A percentile compares a stretch with the other conserved stretches of the same genome.
phyloP scores from a whole-genome alignment of 2,329 filamentous ascomycete species.

The Clonostachys chloroleuca region DNA sequence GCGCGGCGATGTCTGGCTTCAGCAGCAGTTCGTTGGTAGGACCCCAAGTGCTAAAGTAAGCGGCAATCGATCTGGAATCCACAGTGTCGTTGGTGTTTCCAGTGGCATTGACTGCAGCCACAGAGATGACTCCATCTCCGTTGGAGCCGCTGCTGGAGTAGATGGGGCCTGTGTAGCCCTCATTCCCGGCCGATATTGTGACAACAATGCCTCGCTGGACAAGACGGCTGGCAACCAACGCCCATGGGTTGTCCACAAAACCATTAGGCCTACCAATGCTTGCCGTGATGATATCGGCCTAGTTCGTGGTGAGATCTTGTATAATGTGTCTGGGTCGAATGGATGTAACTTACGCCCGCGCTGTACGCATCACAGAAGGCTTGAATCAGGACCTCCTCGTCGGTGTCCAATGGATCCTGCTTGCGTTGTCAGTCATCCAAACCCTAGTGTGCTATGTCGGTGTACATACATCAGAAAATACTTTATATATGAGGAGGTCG shows the following conservation, averaged over 20 bases:
- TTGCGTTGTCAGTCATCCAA: background rate
- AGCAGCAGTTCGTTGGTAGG: conserved; percentile 44
- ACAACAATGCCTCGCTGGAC: conserved; percentile 41
- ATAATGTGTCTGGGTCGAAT: background rate
- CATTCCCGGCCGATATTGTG: conserved; percentile 46
- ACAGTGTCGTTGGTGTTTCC: conserved; percentile 29
- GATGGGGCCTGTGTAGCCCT: conserved; percentile 42
- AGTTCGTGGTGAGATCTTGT: background rate
- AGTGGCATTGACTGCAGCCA: conserved; percentile 33
- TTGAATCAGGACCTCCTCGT: conserved; percentile 22
- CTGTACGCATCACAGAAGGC: conserved; percentile 28
- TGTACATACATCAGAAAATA: conserved; percentile 16
- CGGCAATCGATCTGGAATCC: conserved; percentile 26
- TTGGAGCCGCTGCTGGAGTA: conserved; percentile 26
- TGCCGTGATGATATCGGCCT: conserved; percentile 38
- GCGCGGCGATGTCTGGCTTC: conserved; percentile 45
- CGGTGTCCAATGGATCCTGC: conserved; percentile 7
- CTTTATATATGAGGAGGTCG: conserved; percentile 27
- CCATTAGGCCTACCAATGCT: conserved; percentile 32
- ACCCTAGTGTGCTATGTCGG: background rate
- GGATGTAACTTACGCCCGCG: conserved; percentile 16
- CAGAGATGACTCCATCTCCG: conserved; percentile 23
- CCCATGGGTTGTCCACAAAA: conserved; percentile 34
- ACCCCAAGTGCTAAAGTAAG: conserved; percentile 45
- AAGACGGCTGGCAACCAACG: conserved; percentile 30